Percentiles rank a stretch among this genome's conserved stretches.
Evolutionary conservation across 306 rosid genomes (phyloP).

Genomic region (Heteromeles arbutifolia): DNA sequence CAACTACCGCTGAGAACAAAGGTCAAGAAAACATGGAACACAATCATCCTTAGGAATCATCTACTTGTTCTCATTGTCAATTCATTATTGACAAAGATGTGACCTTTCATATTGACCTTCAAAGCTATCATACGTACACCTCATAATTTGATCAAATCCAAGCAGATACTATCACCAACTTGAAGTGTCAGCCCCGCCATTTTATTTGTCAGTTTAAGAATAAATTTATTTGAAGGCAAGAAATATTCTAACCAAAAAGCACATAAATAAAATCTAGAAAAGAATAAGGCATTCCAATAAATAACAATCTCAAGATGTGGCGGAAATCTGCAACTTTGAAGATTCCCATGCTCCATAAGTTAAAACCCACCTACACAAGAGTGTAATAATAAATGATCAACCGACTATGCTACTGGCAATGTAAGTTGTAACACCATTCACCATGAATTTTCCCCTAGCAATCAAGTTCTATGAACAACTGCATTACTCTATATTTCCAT

Average conservation of each 20-base stretch:
- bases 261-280: neutral
- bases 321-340: neutral
- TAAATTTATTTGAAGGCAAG: neutral
- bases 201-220: neutral
- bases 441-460: neutral
- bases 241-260: neutral
- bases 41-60: neutral
- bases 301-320: neutral
- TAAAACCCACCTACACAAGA: neutral
- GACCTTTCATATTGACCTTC: neutral
- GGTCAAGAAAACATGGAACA: neutral
- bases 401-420: neutral
- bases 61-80: neutral
- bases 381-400: neutral
- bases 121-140: neutral
- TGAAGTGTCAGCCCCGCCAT: neutral
- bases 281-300: neutral
- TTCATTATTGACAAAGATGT: neutral
- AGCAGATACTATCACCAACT: neutral
- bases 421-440: neutral
- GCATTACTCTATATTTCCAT: neutral
- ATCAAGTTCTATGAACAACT: neutral
- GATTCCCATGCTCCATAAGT: neutral
- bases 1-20: neutral
- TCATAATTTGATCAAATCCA: neutral